A percentile compares a stretch with the other conserved stretches of the same genome.
phyloP scores from a whole-genome alignment of 495 filamentous ascomycete species.

The Hypoxylon fragiforme region DNA sequence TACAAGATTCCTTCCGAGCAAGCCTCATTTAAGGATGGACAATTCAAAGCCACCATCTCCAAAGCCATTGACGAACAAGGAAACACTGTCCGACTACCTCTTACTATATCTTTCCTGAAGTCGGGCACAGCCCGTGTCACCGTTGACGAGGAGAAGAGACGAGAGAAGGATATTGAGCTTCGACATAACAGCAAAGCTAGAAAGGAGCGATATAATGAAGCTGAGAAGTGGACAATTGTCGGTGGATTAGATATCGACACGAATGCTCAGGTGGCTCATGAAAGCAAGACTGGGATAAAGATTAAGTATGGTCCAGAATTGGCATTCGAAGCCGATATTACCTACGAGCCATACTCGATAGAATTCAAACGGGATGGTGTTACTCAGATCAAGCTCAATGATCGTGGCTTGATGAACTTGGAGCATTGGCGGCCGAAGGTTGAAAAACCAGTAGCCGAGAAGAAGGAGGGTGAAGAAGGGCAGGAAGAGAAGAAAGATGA shows the following conservation, averaged over 20 bases:
- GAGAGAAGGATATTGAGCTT: slow-evolving; percentile 86
- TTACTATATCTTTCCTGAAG: slow-evolving; percentile 84
- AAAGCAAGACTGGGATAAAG: slow-evolving; percentile 68
- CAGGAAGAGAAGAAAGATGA: slow-evolving; percentile 49
- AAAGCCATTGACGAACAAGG: slow-evolving; percentile 68
- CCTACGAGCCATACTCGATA: slow-evolving; percentile 77
- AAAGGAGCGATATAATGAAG: slow-evolving; percentile 94
- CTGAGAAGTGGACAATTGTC: slow-evolving; percentile 82
- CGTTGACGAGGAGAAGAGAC: slow-evolving; percentile 85
- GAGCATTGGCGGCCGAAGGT: slow-evolving; percentile 95
- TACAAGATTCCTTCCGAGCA: slow-evolving; percentile 75
- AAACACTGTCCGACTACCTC: slow-evolving; percentile 72
- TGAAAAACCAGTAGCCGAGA: slow-evolving; percentile 62
- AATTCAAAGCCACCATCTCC: slow-evolving; percentile 74
- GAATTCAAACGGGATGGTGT: slow-evolving; percentile 82
- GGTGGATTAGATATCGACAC: slow-evolving; percentile 73
- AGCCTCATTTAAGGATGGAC: slow-evolving; percentile 75
- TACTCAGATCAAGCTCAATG: slow-evolving; percentile 86
- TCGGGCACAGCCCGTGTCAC: slow-evolving; percentile 84
- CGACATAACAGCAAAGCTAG: slow-evolving; percentile 79
- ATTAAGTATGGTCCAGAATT: slow-evolving; percentile 79
- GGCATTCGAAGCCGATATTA: slow-evolving; percentile 78
- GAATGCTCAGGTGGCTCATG: slow-evolving; percentile 60
- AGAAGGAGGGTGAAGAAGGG: slow-evolving; percentile 54
- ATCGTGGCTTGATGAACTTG: slow-evolving; percentile 82